Evolutionary conservation across 2,329 filamentous ascomycete genomes (phyloP).

Genomic region (Beauveria rudraprayagi): DNA sequence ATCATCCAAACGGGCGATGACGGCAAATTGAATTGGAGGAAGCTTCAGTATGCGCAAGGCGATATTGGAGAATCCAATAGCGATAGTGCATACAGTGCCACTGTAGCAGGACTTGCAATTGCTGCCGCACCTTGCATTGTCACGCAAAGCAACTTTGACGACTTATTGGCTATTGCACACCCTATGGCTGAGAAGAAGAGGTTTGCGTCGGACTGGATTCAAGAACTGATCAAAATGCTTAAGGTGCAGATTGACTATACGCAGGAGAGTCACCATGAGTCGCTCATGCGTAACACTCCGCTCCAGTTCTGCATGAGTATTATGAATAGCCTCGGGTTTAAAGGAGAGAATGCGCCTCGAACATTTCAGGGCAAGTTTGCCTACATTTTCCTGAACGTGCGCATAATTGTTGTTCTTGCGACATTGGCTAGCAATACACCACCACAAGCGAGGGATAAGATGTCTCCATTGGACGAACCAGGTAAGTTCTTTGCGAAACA

Average conservation of each 20-base stretch:
- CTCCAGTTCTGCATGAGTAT: constrained; percentile 72
- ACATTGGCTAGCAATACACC: constrained; percentile 54
- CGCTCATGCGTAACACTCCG: constrained; percentile 62
- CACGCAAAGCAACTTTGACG: constrained; percentile 52
- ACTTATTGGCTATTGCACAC: constrained; percentile 62
- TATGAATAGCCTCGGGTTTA: constrained; percentile 69
- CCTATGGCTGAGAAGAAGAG: constrained; percentile 31
- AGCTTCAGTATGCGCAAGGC: constrained; percentile 39
- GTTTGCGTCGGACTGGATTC: constrained; percentile 55
- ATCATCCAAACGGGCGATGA: constrained; percentile 51
- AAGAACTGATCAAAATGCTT: constrained; percentile 60
- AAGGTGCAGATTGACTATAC: constrained; percentile 76
- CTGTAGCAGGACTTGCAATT: constrained; percentile 54
- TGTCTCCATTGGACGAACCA: constrained; percentile 54
- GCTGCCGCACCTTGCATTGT: constrained; percentile 38
- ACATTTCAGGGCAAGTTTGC: constrained; percentile 65
- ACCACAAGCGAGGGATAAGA: constrained; percentile 44
- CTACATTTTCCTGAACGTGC: constrained; percentile 65
- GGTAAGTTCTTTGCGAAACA: constrained; percentile 21
- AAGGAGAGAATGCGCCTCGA: constrained; percentile 52
- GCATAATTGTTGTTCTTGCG: constrained; percentile 60
- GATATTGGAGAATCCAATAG: constrained; percentile 41
- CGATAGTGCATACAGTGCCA: constrained; percentile 48
- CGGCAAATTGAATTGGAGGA: constrained; percentile 51
- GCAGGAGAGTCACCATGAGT: constrained; percentile 62